Base-by-base conservation (phyloP, 495 filamentous ascomycete species). In the Venustampulla echinocandica region DNA sequence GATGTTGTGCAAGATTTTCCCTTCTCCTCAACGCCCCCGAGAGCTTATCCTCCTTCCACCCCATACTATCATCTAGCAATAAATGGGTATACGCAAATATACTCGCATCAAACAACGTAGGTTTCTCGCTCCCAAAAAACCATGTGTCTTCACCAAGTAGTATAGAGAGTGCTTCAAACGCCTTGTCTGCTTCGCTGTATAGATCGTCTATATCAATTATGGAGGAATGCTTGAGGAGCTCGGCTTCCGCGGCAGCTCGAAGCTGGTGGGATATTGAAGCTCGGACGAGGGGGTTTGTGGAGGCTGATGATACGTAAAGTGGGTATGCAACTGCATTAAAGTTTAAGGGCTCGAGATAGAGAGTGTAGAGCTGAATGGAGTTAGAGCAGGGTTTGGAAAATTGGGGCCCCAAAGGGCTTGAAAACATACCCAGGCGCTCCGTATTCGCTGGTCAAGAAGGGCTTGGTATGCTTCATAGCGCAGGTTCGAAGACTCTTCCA, bases 41-140 rank as follows among this genome's bases (percentile, higher is more conserved):
- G 1, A 60, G 43, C 23, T 55, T 57, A 47, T 50, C 42, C 25
- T 57, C 57, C 35, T 52, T 55, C 57, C 57, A 60, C 20, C 49
- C 49, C 43, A 59, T 17, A 1, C 42, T 27, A 13, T 54, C 45
- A 35, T 56, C 72, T 49, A 93, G 59, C 23, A 96, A 71, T 15
- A 95, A 60, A 61, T 90, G 75, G n/a, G 86, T 88, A 63, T 95
- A 98, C 19, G 85, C 82, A 68, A 95, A 97, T 18, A 96, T 77
- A 46, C 73, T 77, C 20, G 90, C 87, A 63, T 98, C 92, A 54
- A 98, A 87, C 10, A 89, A 56, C 0, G 79, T 76, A 1, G 92
- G 87, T 20, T 64, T 68, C 9, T 64, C 58, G 2, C 65, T 67
- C 3, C 68, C 73, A 63, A 87, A 87, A 61, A 88, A 89, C 67